These are phyloP conservation scores for Naganishia vaughanmartiniae DNA, from an alignment of 768 basidiomycete genomes.

Conservation along the genomic window DNA sequence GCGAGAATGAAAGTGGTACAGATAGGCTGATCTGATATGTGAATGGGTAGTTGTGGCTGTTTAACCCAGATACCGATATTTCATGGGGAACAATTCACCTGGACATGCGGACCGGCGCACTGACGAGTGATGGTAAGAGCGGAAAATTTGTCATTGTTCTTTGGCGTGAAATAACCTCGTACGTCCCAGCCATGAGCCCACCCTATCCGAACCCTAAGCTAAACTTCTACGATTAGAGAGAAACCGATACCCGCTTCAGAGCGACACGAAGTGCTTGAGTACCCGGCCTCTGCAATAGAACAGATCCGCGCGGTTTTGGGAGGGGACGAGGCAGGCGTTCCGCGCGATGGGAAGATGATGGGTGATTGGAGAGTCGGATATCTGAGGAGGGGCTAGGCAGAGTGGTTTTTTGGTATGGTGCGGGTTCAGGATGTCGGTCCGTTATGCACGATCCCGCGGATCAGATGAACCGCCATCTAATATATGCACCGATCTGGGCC, in stretches of 20 bases:
- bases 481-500: no score
- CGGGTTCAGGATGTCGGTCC: background rate
- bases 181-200: background rate
- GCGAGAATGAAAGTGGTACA: background rate
- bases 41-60: conserved; percentile 12
- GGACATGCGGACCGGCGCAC: background rate
- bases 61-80: conserved; percentile 17
- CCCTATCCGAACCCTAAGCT: background rate
- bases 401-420: background rate
- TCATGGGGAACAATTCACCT: background rate
- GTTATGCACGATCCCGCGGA: background rate
- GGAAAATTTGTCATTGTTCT: conserved; percentile 9
- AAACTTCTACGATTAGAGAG: background rate
- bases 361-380: conserved; percentile 13
- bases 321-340: conserved; percentile 1
- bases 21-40: background rate
- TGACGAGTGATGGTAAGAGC: background rate
- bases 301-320: background rate
- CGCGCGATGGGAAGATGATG: conserved; percentile 1
- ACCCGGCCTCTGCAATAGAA: background rate
- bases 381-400: background rate
- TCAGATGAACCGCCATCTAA: no score
- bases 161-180: conserved; percentile 2
- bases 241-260: background rate
- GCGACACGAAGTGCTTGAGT: conserved; percentile 3